phyloP scores from a whole-genome alignment of 805 yeast genomes.

The Myxozyma udenii region DNA sequence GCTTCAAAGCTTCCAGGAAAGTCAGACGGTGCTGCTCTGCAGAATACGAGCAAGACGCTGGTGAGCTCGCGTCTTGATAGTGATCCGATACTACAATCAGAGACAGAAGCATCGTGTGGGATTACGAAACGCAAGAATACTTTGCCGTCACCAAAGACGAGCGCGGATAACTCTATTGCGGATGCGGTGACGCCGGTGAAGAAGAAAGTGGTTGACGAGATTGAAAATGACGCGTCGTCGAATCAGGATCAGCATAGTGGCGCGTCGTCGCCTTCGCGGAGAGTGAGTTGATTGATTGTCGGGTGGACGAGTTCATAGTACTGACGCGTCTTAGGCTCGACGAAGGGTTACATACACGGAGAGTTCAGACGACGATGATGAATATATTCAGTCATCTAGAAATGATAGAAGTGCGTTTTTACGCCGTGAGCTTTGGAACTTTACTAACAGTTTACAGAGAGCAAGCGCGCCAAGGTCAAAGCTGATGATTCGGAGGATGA shows the following conservation, averaged over 20 bases:
- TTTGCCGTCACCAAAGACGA: constrained; percentile 12
- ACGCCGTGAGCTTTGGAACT: constrained; percentile 20
- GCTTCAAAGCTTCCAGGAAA: background rate
- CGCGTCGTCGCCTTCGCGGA: constrained; percentile 16
- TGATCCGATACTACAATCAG: constrained; percentile 18
- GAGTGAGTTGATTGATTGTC: too few relatives aligned
- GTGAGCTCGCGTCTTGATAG: constrained; percentile 18
- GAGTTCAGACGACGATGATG: constrained; percentile 22
- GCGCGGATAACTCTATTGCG: background rate
- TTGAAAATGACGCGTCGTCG: background rate
- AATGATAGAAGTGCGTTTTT: constrained; percentile 12
- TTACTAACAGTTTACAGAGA: too few relatives aligned
- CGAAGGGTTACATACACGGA: constrained; percentile 23
- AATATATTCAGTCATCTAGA: background rate
- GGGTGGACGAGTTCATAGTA: too few relatives aligned
- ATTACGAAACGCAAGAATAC: constrained; percentile 6
- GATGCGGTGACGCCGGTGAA: constrained; percentile 3
- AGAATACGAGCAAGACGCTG: background rate
- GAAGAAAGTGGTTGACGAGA: constrained; percentile 1
- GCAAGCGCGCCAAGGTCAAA: constrained; percentile 23
- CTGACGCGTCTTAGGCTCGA: constrained; percentile 6
- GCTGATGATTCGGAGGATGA: constrained; percentile 39
- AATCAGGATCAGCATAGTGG: constrained; percentile 4
- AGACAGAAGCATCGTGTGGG: constrained; percentile 2
- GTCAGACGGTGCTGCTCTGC: background rate